phyloP scores from a whole-genome alignment of 345 rosid species.

The Excoecaria agallocha region DNA sequence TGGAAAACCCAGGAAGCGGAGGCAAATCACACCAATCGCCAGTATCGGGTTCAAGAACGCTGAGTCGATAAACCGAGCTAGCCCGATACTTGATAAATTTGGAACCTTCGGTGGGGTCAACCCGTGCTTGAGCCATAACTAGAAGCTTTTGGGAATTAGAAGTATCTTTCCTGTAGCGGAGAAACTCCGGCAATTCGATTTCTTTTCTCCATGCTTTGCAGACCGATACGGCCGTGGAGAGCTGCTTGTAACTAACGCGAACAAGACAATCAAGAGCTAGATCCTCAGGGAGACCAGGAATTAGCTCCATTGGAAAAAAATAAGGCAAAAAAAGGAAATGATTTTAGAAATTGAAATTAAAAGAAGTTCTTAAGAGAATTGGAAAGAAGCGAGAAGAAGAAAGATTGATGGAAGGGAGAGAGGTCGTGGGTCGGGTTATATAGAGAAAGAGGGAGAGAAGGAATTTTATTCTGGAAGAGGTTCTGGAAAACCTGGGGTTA shows the following conservation, averaged over 20 bases:
- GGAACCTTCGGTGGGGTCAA: conserved; percentile 21
- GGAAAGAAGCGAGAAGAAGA: not conserved
- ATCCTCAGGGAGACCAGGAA: conserved; percentile 63
- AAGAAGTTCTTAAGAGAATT: not conserved
- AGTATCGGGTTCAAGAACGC: conserved; percentile 48
- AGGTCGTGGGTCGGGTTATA: not conserved
- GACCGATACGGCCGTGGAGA: conserved; percentile 41
- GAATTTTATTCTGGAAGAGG: no score
- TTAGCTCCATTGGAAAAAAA: conserved; percentile 41
- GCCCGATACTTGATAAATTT: conserved; percentile 27
- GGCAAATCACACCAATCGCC: conserved; percentile 60
- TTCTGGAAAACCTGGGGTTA: conserved; percentile 6
- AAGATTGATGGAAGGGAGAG: not conserved
- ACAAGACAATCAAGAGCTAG: conserved; percentile 58
- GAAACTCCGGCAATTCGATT: conserved; percentile 46
- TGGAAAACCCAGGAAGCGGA: conserved; percentile 41
- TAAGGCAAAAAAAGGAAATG: no score
- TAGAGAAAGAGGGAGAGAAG: not conserved
- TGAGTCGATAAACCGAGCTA: conserved; percentile 37
- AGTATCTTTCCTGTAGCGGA: conserved; percentile 28
- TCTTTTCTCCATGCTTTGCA: conserved; percentile 62
- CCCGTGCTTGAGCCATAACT: conserved; percentile 54
- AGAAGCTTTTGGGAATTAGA: conserved; percentile 45
- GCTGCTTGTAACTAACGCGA: conserved; percentile 43
- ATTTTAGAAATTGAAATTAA: not conserved